Conservation (phyloP, 164 flowering plant species). For the Liquidambar formosana region DNA sequence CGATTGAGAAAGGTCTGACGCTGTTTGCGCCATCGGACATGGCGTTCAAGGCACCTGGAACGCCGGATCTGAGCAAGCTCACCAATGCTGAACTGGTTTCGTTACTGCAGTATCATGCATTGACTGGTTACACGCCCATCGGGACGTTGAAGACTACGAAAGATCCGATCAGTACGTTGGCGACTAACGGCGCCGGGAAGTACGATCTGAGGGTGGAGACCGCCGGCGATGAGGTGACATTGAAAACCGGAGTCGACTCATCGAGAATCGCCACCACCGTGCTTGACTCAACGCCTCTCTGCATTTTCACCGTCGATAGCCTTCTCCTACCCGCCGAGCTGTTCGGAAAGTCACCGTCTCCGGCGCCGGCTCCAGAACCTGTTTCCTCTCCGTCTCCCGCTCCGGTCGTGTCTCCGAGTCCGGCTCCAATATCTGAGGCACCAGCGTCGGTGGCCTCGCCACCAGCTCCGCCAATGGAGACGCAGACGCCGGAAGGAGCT, state of each 20-base stretch:
- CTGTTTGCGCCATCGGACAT: constrained; percentile 81
- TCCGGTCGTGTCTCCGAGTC: constrained; percentile 30
- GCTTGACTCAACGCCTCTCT: constrained; percentile 66
- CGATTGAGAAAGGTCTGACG: constrained; percentile 69
- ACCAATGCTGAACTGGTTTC: constrained; percentile 66
- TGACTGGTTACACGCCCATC: constrained; percentile 48
- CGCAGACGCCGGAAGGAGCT: constrained; percentile 49
- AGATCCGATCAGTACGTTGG: constrained; percentile 56
- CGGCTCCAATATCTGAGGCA: constrained; percentile 33
- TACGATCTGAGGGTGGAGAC: constrained; percentile 42
- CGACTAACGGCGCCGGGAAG: constrained; percentile 74
- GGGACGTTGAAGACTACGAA: constrained; percentile 64
- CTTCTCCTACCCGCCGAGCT: constrained; percentile 75
- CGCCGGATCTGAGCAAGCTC: constrained; percentile 70
- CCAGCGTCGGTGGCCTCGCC: constrained; percentile 49
- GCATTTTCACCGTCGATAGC: constrained; percentile 67
- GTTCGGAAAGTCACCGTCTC: constrained; percentile 66
- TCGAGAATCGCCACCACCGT: constrained; percentile 69
- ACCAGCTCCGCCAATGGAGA: constrained; percentile 35
- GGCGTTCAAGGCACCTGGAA: constrained; percentile 62
- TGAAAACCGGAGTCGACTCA: constrained; percentile 69
- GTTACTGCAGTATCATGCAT: constrained; percentile 70
- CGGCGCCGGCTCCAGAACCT: constrained; percentile 66
- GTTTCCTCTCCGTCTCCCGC: constrained; percentile 45
- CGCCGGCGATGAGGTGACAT: constrained; percentile 73